These are phyloP conservation scores for Microcyclospora tardicrescens DNA, from an alignment of 2,329 filamentous ascomycete genomes.

Conservation along the genomic window DNA sequence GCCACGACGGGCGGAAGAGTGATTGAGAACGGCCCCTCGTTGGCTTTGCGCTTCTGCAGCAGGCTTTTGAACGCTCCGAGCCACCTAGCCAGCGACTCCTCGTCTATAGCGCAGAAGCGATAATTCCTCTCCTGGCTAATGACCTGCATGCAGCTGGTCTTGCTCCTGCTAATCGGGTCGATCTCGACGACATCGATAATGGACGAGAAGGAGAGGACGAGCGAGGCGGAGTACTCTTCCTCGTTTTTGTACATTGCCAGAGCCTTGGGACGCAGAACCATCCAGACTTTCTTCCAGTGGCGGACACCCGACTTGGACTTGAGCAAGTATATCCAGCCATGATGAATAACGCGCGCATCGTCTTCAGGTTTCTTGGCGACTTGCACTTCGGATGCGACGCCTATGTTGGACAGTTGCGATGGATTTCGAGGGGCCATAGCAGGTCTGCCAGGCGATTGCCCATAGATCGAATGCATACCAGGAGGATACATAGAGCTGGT, in stretches of 20 bases:
- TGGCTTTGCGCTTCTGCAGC: conserved; percentile 34
- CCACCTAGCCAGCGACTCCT: conserved; percentile 71
- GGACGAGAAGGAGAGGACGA: conserved; percentile 63
- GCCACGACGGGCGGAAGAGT: too few relatives aligned
- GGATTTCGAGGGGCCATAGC: conserved; percentile 35
- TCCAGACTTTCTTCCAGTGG: conserved; percentile 93
- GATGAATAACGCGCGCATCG: conserved; percentile 81
- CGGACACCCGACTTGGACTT: conserved; percentile 72
- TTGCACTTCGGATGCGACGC: conserved; percentile 10
- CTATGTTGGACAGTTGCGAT: conserved; percentile 48
- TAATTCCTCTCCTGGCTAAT: conserved; percentile 73
- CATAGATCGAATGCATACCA: conserved; percentile 18
- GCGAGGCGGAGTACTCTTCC: conserved; percentile 71
- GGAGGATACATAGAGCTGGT: conserved; percentile 20
- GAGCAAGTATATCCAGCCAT: conserved; percentile 77
- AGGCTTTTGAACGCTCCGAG: conserved; percentile 85
- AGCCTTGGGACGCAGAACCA: conserved; percentile 72
- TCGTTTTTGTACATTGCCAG: conserved; percentile 89
- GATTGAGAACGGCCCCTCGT: too few relatives aligned
- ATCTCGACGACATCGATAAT: conserved; percentile 90
- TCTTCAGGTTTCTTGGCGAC: conserved; percentile 31
- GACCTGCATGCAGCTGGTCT: conserved; percentile 77
- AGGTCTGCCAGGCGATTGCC: conserved; percentile 18
- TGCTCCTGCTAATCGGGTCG: conserved; percentile 72
- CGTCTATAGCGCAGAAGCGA: conserved; percentile 49